A percentile compares a stretch with the other conserved stretches of the same genome.
phyloP scores from a whole-genome alignment of 805 yeast species.

The Wickerhamomyces chaumierensis region DNA sequence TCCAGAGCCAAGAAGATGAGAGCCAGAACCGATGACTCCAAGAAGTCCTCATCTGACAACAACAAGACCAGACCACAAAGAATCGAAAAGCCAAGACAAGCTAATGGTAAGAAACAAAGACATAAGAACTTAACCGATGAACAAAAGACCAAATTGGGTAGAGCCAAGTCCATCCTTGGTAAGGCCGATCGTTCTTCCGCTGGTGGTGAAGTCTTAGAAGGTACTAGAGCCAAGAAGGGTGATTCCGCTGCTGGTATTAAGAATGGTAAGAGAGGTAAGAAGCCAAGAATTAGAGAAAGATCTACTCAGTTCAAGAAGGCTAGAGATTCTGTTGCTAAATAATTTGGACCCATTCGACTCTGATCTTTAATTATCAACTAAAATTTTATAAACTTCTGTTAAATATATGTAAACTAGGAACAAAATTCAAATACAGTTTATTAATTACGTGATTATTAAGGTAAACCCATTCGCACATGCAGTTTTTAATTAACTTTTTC shows the following conservation, averaged over 20 bases:
- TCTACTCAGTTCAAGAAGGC: constrained; percentile 29
- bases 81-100: constrained; percentile 1
- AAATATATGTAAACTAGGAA: no score
- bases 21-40: constrained; percentile 9
- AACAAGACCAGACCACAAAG: constrained; percentile 2
- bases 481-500: no score
- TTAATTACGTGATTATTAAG: no score
- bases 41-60: constrained; percentile 5
- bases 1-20: constrained; percentile 44
- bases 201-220: constrained; percentile 54
- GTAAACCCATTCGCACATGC: no score
- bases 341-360: no score
- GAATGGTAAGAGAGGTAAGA: constrained; percentile 38
- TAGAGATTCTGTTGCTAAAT: constrained; percentile 2
- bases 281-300: constrained; percentile 35
- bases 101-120: constrained; percentile 17
- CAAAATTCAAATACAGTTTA: no score
- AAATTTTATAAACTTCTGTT: no score
- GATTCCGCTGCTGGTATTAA: constrained; percentile 47
- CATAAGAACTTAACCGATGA: constrained; percentile 38
- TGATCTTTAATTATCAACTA: no score
- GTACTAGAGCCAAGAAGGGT: constrained; percentile 68
- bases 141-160: constrained; percentile 69
- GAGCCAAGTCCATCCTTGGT: constrained; percentile 67
- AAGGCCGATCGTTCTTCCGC: constrained; percentile 68